Base-by-base conservation (phyloP, 73 alveolate genomes). In the Effrenium voratum region DNA sequence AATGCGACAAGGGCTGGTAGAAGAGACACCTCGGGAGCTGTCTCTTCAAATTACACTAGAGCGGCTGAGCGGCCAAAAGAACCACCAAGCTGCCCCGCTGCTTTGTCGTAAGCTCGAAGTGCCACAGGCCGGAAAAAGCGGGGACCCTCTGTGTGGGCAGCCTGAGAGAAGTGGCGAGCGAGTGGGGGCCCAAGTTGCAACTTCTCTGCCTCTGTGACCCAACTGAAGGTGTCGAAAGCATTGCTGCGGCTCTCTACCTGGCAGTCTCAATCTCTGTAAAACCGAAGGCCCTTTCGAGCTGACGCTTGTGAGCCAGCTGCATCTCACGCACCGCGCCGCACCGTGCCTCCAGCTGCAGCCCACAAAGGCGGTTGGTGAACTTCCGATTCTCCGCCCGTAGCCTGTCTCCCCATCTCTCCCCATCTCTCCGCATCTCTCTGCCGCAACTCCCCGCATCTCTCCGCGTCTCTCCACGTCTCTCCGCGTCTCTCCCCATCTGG, bases 201-300 rank as follows among this genome's bases (percentile, higher is more conserved):
- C 68, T 30, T 43, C 10, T 40, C 87, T 15, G 91, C 98, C 98
- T 91, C 98, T 1, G 98, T 91, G 63, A 91, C 98, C 98, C 98
- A 91, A 60, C 98, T 91, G 77, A 91, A 91, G 49, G 98, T 91
- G 60, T 91, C 98, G 90, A 91, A 91, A 44, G 98, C 98, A 72
- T 73, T 91, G 91, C 98, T 91, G 41, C 98, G 73, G 79, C 98
- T 91, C 60, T 91, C 98, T 22, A 91, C 98, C 96, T 88, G 86
- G 13, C 46, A 12, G 63, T 19, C 8, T 8, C 63, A 12, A 40
- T 34, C 43, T 30, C 80, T 12, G 80, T 8, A 68, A 30, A 6
- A 34, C 38, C 30, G 34, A 40, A 1, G 19, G 44, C 79, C 79
- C 26, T 30, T 19, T 32, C 19, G 19, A 24, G 44, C 12, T 30